These are phyloP conservation scores for Dissophora globulifera DNA, from an alignment of 192 early-diverging fungal genomes.

Conservation along the genomic window DNA sequence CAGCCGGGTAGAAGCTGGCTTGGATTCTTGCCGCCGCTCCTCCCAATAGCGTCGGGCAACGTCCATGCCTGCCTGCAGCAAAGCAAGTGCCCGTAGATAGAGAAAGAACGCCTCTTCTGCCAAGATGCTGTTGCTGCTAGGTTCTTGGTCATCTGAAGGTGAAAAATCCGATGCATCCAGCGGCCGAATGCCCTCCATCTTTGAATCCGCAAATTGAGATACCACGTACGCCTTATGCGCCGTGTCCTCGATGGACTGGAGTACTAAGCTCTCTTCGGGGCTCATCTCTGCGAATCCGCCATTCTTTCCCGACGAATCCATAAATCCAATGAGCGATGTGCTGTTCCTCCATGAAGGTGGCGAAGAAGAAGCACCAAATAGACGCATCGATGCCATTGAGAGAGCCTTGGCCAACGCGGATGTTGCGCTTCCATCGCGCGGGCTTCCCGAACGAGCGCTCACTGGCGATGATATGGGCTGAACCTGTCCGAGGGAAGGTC, in stretches of 20 bases:
- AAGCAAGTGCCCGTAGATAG: conserved; percentile 72
- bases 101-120: conserved; percentile 78
- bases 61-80: conserved; percentile 69
- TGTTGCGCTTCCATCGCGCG: conserved; percentile 46
- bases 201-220: conserved; percentile 68
- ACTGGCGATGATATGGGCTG: conserved; percentile 34
- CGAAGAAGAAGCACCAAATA: conserved; percentile 65
- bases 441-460: conserved; percentile 37
- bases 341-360: conserved; percentile 57
- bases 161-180: conserved; percentile 23
- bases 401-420: conserved; percentile 66
- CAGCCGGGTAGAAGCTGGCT: conserved; percentile 50
- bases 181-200: conserved; percentile 66
- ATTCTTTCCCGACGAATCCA: conserved; percentile 15
- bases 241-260: conserved; percentile 74
- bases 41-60: conserved; percentile 67
- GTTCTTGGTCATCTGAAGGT: conserved; percentile 42
- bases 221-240: conserved; percentile 79
- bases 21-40: conserved; percentile 53
- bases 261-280: conserved; percentile 58
- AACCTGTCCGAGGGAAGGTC: conserved; percentile 19
- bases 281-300: conserved; percentile 4
- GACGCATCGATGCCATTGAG: conserved; percentile 61
- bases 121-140: conserved; percentile 52
- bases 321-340: conserved; percentile 34